Base-by-base conservation (phyloP, 1,139 yeast species). In the Yamadazyma membranifaciens region DNA sequence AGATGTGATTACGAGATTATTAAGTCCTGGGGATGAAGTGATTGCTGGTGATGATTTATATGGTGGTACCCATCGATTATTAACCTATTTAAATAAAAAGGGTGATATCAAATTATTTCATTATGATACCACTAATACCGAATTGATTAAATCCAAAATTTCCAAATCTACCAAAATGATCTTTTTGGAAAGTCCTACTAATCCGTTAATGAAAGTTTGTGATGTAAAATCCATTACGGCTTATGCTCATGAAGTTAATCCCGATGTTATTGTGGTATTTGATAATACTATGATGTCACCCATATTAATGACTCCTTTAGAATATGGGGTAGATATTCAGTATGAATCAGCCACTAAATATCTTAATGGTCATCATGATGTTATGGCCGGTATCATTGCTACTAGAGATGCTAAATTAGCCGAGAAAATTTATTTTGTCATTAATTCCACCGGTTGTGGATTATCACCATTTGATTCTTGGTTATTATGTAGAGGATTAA, bases 261-360 rank as follows among this genome's bases (percentile, higher is more conserved):
- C 94, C 12, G 74, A 81, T 35, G 73, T 86, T 37, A 60, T 85
- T 33, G 87, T 88, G 29, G 95, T 87, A 9, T 91, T 89, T 48
- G 97, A 89, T 64, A 89, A 91, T 69, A 89, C 97, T 48, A 89
- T 89, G 97, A 83, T 89, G 91, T 83, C 95, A 13, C 97, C 97
- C 3, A 63, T 89, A 43, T 73, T 84, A 55, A 83, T 87, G 83
- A 75, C 85, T 12, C 97, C 97, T 2, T 73, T 89, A 51, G 87
- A 84, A 50, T 74, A 85, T 51, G 95, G 94, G 12, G 94, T 83
- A 26, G 97, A 89, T 59, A 85, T 89, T 46, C 95, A 87, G 43
- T 89, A 89, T 61, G 97, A 89, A 60, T 83, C 92, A 12, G 97
- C 95, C 13, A 89, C 97, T 43, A 89, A 89, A 63, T 89, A 87